phyloP scores from a whole-genome alignment of 352 stramenopile species.

The Pythium rhizo-oryzae region DNA sequence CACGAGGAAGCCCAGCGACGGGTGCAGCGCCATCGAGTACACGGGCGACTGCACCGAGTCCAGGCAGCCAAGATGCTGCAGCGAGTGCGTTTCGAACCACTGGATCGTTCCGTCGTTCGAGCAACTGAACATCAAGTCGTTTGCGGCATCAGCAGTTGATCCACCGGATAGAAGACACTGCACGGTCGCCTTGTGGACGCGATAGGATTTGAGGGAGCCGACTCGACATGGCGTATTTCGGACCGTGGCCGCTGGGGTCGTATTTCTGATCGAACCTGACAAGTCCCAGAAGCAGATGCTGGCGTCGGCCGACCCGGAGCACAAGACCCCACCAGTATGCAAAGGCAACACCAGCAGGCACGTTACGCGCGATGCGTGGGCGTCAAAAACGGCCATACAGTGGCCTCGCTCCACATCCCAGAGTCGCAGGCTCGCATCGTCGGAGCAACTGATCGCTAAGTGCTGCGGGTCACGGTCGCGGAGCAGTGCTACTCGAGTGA shows the following conservation, averaged over 20 bases:
- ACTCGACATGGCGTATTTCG: not conserved
- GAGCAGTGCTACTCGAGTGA: conserved; percentile 55
- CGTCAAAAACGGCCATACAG: conserved; percentile 43
- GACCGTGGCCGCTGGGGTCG: not conserved
- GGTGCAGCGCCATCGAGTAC: conserved; percentile 47
- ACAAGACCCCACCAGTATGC: conserved; percentile 30
- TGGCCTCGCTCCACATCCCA: conserved; percentile 52
- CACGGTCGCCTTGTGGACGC: conserved; percentile 53
- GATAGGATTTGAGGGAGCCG: conserved; percentile 29
- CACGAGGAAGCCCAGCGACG: conserved; percentile 37
- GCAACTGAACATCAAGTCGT: conserved; percentile 50
- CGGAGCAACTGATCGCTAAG: conserved; percentile 57
- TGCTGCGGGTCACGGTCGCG: not conserved
- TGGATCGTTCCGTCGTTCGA: conserved; percentile 83
- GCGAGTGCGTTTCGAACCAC: conserved; percentile 49
- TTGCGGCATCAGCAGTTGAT: not conserved
- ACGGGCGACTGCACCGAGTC: conserved; percentile 50
- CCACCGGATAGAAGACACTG: conserved; percentile 42
- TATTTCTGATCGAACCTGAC: not conserved
- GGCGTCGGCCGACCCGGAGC: conserved; percentile 60
- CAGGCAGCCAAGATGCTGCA: conserved; percentile 50
- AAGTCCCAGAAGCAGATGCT: conserved; percentile 63
- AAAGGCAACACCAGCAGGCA: conserved; percentile 36
- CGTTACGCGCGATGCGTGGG: conserved; percentile 55
- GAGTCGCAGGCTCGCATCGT: conserved; percentile 61